Evolutionary conservation across 2,329 filamentous ascomycete species (phyloP).

Genomic region (Colletotrichum orbiculare): DNA sequence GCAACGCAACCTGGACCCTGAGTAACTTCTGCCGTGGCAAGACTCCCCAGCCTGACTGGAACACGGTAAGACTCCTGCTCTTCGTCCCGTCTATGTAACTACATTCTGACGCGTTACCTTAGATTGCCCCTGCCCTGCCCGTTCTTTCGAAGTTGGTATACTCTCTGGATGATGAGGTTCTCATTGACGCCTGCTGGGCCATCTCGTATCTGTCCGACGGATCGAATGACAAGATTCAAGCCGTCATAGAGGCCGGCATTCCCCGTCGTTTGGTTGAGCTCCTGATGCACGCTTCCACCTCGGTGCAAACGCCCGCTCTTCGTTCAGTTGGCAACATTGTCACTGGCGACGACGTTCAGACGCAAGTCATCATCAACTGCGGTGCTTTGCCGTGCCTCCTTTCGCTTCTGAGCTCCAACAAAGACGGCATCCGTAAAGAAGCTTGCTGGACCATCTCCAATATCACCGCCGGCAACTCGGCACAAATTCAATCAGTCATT

Average conservation of each 20-base stretch:
- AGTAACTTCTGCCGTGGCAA: slow-evolving; percentile 99
- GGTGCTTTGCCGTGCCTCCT: slow-evolving; percentile 92
- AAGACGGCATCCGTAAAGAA: slow-evolving; percentile 99
- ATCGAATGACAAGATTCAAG: slow-evolving; percentile 99
- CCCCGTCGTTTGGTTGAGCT: slow-evolving; percentile 96
- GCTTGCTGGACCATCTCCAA: slow-evolving; percentile 99
- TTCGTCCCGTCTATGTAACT: background rate
- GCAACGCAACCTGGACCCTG: slow-evolving; percentile 98
- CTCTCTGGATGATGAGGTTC: slow-evolving; percentile 96
- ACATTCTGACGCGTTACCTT: slow-evolving; percentile 11
- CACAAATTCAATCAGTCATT: slow-evolving; percentile 95
- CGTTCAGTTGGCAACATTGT: slow-evolving; percentile 99
- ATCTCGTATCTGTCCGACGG: slow-evolving; percentile 99
- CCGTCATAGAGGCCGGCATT: slow-evolving; percentile 97
- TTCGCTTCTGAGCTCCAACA: slow-evolving; percentile 93
- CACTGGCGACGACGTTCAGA: slow-evolving; percentile 97
- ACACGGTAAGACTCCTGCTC: slow-evolving; percentile 74
- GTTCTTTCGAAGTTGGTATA: slow-evolving; percentile 98
- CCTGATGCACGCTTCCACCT: slow-evolving; percentile 97
- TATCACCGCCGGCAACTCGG: slow-evolving; percentile 97
- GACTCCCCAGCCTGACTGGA: slow-evolving; percentile 98
- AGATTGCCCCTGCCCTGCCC: slow-evolving; percentile 95
- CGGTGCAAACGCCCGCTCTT: slow-evolving; percentile 96
- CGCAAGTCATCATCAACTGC: slow-evolving; percentile 99
- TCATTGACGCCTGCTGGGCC: slow-evolving; percentile 99